Evolutionary conservation across 2,329 filamentous ascomycete species (phyloP).

Genomic region (Monilinia fructigena): DNA sequence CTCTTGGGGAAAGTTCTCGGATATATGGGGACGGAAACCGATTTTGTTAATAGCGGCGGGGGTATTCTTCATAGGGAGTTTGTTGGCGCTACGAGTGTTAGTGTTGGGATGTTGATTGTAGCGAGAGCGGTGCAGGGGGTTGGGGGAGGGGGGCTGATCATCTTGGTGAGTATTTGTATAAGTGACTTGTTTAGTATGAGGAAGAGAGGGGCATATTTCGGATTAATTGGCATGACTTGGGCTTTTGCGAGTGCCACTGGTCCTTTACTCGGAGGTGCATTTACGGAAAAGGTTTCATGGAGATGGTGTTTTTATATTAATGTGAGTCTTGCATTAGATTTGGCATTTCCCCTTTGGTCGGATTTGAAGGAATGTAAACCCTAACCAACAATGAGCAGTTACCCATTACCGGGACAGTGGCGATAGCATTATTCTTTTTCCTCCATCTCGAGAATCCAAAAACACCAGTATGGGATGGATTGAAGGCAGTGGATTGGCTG

Average conservation of each 20-base stretch:
- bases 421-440: constrained; percentile 59
- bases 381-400: constrained; percentile 3
- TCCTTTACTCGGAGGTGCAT: constrained; percentile 63
- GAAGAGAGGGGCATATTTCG: constrained; percentile 53
- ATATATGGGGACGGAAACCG: constrained; percentile 58
- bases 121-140: constrained; percentile 43
- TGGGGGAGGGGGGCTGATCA: constrained; percentile 52
- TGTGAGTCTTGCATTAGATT: constrained; percentile 26
- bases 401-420: constrained; percentile 25
- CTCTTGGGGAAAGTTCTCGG: constrained; percentile 61
- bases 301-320: constrained; percentile 52
- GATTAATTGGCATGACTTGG: constrained; percentile 68
- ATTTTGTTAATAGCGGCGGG: constrained; percentile 49
- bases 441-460: constrained; percentile 66
- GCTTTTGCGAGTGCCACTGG: constrained; percentile 58
- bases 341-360: background rate
- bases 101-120: constrained; percentile 49
- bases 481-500: constrained; percentile 60
- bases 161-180: constrained; percentile 54
- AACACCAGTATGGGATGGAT: constrained; percentile 59
- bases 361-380: background rate
- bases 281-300: constrained; percentile 61
- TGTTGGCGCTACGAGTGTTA: constrained; percentile 49
- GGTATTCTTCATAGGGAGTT: constrained; percentile 53
- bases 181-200: constrained; percentile 53